phyloP scores from a whole-genome alignment of 108 stramenopile species.

The Nannochloropsis salina region DNA sequence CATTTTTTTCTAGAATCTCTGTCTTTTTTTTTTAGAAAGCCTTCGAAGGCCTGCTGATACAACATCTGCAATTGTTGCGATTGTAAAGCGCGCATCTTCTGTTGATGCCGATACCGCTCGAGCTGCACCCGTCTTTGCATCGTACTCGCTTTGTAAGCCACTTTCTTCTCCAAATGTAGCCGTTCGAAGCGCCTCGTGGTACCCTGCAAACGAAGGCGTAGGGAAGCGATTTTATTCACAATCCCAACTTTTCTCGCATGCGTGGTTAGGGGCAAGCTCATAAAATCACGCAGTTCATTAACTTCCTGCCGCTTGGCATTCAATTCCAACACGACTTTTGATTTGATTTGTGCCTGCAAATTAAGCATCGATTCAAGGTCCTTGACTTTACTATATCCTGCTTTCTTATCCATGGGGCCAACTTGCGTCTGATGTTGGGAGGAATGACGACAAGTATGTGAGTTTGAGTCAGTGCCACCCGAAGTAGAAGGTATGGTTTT shows the following conservation, averaged over 20 bases:
- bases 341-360: constrained; percentile 44
- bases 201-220: constrained; percentile 27
- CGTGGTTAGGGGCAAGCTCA: not conserved
- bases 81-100: not conserved
- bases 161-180: constrained; percentile 48
- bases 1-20: no score
- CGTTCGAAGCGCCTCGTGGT: constrained; percentile 58
- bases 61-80: not conserved
- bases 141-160: constrained; percentile 51
- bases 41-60: no score
- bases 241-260: not conserved
- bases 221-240: no score
- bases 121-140: constrained; percentile 48
- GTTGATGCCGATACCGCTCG: constrained; percentile 45
- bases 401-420: no score
- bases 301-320: constrained; percentile 55
- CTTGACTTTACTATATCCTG: not conserved
- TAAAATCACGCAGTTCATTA: constrained; percentile 36
- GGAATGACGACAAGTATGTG: no score
- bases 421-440: no score
- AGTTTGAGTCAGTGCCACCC: no score
- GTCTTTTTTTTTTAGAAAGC: no score
- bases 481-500: no score
- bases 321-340: constrained; percentile 50
- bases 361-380: constrained; percentile 18